phyloP scores from a whole-genome alignment of 768 basidiomycete genomes.

The Suillus cothurnatus region DNA sequence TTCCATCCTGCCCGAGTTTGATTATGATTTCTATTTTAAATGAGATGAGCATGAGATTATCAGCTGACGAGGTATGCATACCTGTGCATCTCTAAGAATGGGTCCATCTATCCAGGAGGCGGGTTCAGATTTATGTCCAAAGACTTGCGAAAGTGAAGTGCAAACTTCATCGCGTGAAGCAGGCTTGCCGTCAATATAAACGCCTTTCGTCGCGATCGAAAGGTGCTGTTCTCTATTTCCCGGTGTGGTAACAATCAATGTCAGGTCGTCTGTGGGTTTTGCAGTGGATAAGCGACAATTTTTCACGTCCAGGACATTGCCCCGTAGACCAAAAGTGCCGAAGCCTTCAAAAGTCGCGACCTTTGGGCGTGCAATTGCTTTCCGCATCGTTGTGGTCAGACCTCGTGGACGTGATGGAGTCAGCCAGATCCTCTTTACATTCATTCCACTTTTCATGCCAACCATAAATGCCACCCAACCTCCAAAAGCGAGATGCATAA shows the following conservation, averaged over 20 bases:
- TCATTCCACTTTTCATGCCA: constrained; percentile 27
- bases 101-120: not conserved
- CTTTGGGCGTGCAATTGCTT: not conserved
- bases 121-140: not conserved
- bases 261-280: constrained; percentile 3
- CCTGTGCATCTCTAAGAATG: constrained; percentile 1
- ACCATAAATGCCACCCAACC: constrained; percentile 30
- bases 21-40: not conserved
- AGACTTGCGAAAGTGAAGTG: constrained; percentile 18
- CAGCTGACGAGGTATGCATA: not conserved
- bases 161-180: constrained; percentile 21
- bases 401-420: constrained; percentile 30
- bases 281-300: constrained; percentile 6
- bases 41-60: not conserved
- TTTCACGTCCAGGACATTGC: constrained; percentile 5
- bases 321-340: constrained; percentile 17
- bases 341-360: constrained; percentile 15
- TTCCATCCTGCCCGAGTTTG: not conserved
- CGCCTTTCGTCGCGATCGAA: constrained; percentile 23
- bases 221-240: not conserved
- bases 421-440: constrained; percentile 35
- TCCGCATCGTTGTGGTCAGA: not conserved
- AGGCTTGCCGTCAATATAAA: constrained; percentile 25
- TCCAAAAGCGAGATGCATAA: constrained; percentile 31
- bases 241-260: not conserved